A percentile compares a stretch with the other conserved stretches of the same genome.
Conservation (phyloP, 495 filamentous ascomycete species). For the Tuber umbilicatum region DNA sequence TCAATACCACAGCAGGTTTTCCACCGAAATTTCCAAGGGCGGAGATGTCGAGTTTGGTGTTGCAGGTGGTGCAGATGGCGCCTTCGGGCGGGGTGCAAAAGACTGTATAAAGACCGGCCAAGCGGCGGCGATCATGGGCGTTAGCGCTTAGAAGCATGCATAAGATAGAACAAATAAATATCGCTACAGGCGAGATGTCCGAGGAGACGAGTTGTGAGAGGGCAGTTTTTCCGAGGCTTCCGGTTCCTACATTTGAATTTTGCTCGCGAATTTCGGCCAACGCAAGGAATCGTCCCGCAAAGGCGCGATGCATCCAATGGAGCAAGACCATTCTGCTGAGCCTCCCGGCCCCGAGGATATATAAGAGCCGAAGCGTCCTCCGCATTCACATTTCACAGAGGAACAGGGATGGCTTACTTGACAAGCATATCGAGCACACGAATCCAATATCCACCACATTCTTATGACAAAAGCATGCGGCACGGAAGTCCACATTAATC, state of each 20-base stretch:
- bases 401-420: constrained; percentile 52
- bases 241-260: background rate
- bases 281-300: background rate
- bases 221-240: background rate
- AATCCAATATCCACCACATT: constrained; percentile 85
- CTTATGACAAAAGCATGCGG: constrained; percentile 94
- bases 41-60: constrained; percentile 57
- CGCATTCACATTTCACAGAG: background rate
- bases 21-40: constrained; percentile 66
- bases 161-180: background rate
- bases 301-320: background rate
- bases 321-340: background rate
- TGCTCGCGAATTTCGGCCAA: background rate
- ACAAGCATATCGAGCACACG: constrained; percentile 92
- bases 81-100: constrained; percentile 60
- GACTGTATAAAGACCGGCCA: constrained; percentile 43
- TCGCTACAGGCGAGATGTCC: background rate
- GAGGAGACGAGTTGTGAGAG: background rate
- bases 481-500: constrained; percentile 89
- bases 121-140: constrained; percentile 14
- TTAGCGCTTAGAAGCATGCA: background rate
- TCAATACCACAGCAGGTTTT: constrained; percentile 66
- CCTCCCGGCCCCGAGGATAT: background rate
- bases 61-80: constrained; percentile 82
- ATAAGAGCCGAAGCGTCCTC: background rate